phyloP scores from a whole-genome alignment of 371 early-diverging fungal genomes.

The Polyrhizophydium stewartii region DNA sequence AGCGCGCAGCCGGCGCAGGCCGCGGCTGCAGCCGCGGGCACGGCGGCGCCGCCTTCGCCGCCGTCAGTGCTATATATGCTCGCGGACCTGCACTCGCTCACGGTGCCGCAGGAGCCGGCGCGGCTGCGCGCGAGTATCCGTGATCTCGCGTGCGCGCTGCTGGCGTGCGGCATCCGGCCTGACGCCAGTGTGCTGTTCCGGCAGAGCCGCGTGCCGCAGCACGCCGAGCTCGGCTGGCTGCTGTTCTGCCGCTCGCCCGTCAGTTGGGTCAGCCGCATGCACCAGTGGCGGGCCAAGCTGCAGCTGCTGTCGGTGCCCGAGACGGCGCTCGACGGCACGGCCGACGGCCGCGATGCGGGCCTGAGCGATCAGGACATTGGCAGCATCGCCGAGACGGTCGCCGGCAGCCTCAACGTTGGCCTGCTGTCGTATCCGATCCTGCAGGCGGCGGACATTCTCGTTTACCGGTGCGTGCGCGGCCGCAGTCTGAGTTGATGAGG shows the following conservation, averaged over 20 bases:
- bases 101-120: constrained; percentile 71
- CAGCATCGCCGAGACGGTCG: constrained; percentile 11
- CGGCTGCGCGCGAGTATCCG: constrained; percentile 55
- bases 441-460: constrained; percentile 91
- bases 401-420: constrained; percentile 53
- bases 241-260: constrained; percentile 82
- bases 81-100: constrained; percentile 91
- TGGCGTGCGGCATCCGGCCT: constrained; percentile 88
- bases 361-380: constrained; percentile 8
- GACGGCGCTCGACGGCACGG: constrained; percentile 12
- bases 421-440: constrained; percentile 90
- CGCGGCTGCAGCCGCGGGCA: not conserved
- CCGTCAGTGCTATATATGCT: constrained; percentile 58
- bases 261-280: constrained; percentile 89
- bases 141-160: constrained; percentile 67
- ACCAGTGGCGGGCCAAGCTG: constrained; percentile 81
- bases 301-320: constrained; percentile 3
- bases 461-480: constrained; percentile 51
- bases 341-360: not conserved
- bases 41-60: not conserved
- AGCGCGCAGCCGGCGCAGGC: constrained; percentile 1
- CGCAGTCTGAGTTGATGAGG: too few relatives aligned
- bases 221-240: constrained; percentile 84
- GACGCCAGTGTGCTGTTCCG: constrained; percentile 71
- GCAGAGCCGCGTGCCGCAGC: constrained; percentile 71